These are phyloP conservation scores for Straminergon stramineum DNA, from an alignment of 225 moss, liverwort and hornwort genomes.

Conservation along the genomic window DNA sequence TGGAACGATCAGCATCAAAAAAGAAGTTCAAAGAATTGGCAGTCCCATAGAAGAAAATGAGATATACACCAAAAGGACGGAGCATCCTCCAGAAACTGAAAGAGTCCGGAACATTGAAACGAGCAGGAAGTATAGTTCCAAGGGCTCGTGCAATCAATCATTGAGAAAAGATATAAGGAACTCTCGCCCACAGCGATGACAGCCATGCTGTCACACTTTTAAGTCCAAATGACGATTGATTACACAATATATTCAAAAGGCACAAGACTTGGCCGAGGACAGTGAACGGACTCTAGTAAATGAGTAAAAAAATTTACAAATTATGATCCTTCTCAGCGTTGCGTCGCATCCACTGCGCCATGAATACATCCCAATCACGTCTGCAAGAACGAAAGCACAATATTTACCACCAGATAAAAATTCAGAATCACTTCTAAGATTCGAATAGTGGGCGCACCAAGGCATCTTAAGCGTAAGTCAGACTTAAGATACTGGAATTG, in stretches of 20 bases:
- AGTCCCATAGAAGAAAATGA: not conserved
- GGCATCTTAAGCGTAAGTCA: not conserved
- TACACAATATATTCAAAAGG: not conserved
- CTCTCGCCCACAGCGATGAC: not conserved
- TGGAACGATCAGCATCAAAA: not conserved
- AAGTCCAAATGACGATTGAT: not conserved
- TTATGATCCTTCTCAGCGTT: conserved; percentile 60
- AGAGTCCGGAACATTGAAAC: not conserved
- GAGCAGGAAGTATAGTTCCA: not conserved
- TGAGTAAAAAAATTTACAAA: conserved; percentile 16
- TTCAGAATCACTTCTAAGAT: not conserved
- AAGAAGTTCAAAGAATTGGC: not conserved
- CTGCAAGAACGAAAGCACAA: conserved; percentile 14
- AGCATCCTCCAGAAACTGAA: not conserved
- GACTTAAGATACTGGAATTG: not conserved
- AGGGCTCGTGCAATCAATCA: not conserved
- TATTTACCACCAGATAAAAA: not conserved
- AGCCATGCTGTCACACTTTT: not conserved
- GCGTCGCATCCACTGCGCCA: conserved; percentile 63
- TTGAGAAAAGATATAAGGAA: not conserved
- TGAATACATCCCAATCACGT: conserved; percentile 59
- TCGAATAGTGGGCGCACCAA: not conserved
- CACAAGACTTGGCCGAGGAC: not conserved
- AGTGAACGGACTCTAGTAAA: not conserved
- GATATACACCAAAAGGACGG: not conserved